phyloP scores from a whole-genome alignment of 2,329 filamentous ascomycete species.

The Apiospora malaysiana region DNA sequence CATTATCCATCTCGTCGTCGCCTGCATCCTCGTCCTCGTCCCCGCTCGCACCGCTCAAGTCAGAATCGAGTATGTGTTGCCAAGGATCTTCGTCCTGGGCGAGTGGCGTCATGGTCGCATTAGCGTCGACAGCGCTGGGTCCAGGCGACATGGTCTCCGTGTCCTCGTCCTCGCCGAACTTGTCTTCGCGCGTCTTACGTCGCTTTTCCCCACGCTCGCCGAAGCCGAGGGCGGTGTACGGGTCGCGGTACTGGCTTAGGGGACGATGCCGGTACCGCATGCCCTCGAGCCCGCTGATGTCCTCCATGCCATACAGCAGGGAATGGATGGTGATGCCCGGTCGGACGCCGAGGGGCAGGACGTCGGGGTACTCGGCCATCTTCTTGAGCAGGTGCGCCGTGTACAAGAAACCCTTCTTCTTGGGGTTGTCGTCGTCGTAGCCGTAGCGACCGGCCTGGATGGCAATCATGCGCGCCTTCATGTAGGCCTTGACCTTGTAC shows the following conservation, averaged over 20 bases:
- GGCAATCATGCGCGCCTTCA: constrained; percentile 83
- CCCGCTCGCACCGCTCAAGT: constrained; percentile 26
- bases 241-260: constrained; percentile 19
- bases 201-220: constrained; percentile 4
- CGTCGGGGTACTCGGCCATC: constrained; percentile 35
- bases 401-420: constrained; percentile 45
- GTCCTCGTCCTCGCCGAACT: neutral
- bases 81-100: constrained; percentile 35
- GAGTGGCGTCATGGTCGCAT: constrained; percentile 31
- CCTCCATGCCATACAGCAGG: constrained; percentile 38
- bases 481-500: constrained; percentile 83
- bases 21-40: constrained; percentile 27
- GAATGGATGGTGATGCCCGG: constrained; percentile 33
- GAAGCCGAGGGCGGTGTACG: constrained; percentile 22
- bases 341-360: constrained; percentile 32
- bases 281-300: constrained; percentile 31
- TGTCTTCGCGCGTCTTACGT: neutral
- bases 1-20: constrained; percentile 30
- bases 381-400: constrained; percentile 35
- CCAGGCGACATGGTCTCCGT: constrained; percentile 1
- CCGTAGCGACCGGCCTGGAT: constrained; percentile 63
- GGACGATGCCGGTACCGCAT: constrained; percentile 27
- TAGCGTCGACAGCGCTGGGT: constrained; percentile 25
- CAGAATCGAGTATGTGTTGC: constrained; percentile 38
- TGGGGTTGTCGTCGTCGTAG: constrained; percentile 47